These are phyloP conservation scores for Aeschynomene evenia DNA, from an alignment of 306 rosid genomes.

Conservation along the genomic window DNA sequence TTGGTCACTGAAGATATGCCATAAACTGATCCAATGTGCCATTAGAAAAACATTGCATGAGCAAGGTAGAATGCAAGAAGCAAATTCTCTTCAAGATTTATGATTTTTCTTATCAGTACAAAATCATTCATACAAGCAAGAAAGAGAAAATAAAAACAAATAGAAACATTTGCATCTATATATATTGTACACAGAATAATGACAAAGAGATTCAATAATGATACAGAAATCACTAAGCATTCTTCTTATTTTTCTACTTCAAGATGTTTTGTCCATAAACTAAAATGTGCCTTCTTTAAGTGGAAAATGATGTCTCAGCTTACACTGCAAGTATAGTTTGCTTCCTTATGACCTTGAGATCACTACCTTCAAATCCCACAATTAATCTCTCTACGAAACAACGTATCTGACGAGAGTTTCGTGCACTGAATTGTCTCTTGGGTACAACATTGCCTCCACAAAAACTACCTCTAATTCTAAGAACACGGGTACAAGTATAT, in stretches of 20 bases:
- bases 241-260: constrained; percentile 18
- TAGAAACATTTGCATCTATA: neutral
- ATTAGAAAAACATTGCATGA: neutral
- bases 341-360: too few relatives aligned
- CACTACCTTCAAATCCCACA: too few relatives aligned
- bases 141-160: neutral
- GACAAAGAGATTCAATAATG: constrained; percentile 11
- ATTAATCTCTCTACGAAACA: too few relatives aligned
- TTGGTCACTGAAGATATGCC: neutral
- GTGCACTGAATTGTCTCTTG: too few relatives aligned
- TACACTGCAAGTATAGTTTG: constrained; percentile 91
- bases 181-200: constrained; percentile 19
- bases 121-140: neutral
- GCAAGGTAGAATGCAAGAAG: neutral
- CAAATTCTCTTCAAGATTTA: too few relatives aligned
- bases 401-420: too few relatives aligned
- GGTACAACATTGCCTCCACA: too few relatives aligned
- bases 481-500: too few relatives aligned
- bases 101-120: neutral
- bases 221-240: constrained; percentile 21
- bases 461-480: too few relatives aligned
- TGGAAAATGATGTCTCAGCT: constrained; percentile 99
- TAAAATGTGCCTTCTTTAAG: constrained; percentile 93
- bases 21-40: neutral
- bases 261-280: constrained; percentile 82